A percentile compares a stretch with the other conserved stretches of the same genome.
phyloP scores from a whole-genome alignment of 2,329 filamentous ascomycete species.

The Colletotrichum tofieldiae region DNA sequence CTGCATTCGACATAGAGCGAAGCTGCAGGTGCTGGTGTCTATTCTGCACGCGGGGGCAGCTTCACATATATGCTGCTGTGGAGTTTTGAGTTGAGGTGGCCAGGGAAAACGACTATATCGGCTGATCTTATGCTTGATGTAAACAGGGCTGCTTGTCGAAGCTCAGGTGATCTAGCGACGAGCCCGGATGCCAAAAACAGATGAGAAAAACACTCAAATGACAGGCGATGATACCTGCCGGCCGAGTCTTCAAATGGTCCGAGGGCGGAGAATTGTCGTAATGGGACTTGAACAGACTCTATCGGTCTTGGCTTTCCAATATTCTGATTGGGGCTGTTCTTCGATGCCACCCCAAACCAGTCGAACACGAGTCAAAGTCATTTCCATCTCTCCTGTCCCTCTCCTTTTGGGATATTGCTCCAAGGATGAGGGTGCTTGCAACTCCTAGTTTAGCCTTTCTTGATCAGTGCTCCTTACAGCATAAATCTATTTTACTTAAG shows the following conservation, averaged over 20 bases:
- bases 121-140: background rate
- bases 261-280: background rate
- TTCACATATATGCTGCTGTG: slow-evolving; percentile 25
- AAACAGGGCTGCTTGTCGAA: background rate
- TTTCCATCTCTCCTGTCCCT: slow-evolving; percentile 8
- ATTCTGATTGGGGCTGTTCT: slow-evolving; percentile 22
- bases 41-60: slow-evolving; percentile 25
- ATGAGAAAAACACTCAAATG: background rate
- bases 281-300: background rate
- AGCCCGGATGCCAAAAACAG: background rate
- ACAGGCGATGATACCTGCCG: background rate
- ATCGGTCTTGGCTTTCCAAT: slow-evolving; percentile 12
- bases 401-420: slow-evolving; percentile 26
- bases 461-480: background rate
- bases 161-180: background rate
- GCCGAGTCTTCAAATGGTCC: slow-evolving; percentile 4
- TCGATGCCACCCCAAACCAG: slow-evolving; percentile 9
- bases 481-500: background rate
- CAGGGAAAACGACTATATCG: slow-evolving; percentile 12
- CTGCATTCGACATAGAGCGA: slow-evolving; percentile 16
- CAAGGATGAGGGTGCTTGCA: slow-evolving; percentile 1
- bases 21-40: slow-evolving; percentile 16
- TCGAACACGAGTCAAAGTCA: slow-evolving; percentile 32
- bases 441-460: background rate
- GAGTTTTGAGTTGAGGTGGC: background rate